These are phyloP conservation scores for Phyllosticta ampelicida DNA, from an alignment of 2,329 filamentous ascomycete genomes.

Conservation along the genomic window DNA sequence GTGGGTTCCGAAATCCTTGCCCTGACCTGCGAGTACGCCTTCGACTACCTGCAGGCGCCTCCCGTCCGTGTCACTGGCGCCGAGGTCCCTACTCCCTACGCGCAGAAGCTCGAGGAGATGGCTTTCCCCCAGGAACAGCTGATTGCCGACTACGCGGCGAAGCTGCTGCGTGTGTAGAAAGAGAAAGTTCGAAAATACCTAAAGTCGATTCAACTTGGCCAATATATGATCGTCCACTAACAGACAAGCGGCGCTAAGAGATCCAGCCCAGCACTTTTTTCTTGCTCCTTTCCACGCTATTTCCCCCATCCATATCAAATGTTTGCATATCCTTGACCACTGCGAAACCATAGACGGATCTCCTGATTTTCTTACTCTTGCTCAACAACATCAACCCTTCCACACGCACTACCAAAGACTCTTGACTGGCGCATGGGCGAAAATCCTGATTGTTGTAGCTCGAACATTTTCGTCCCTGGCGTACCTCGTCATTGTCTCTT, in stretches of 20 bases:
- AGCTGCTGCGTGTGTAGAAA: slow-evolving; percentile 66
- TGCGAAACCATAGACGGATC: slow-evolving; percentile 2
- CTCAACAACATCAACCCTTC: too few species aligned
- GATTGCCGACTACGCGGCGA: slow-evolving; percentile 80
- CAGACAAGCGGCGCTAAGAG: neutral
- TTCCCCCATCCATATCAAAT: neutral
- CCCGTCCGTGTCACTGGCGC: slow-evolving; percentile 91
- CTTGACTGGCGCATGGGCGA: too few species aligned
- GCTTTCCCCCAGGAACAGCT: slow-evolving; percentile 82
- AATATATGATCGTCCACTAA: neutral
- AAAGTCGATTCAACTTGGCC: neutral
- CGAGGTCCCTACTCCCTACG: slow-evolving; percentile 95
- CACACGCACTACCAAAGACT: too few species aligned
- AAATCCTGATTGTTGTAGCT: too few species aligned
- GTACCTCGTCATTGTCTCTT: neutral
- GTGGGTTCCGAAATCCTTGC: slow-evolving; percentile 89
- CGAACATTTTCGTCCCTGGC: too few species aligned
- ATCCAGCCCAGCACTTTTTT: neutral
- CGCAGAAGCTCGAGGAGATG: slow-evolving; percentile 87
- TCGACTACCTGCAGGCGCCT: slow-evolving; percentile 93
- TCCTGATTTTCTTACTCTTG: neutral
- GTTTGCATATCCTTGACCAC: slow-evolving; percentile 4
- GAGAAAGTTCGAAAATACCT: slow-evolving; percentile 1
- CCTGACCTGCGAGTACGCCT: slow-evolving; percentile 92
- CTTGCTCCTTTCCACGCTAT: neutral